These are phyloP conservation scores for Camelina sativa DNA, from an alignment of 345 rosid species.

Conservation along the genomic window DNA sequence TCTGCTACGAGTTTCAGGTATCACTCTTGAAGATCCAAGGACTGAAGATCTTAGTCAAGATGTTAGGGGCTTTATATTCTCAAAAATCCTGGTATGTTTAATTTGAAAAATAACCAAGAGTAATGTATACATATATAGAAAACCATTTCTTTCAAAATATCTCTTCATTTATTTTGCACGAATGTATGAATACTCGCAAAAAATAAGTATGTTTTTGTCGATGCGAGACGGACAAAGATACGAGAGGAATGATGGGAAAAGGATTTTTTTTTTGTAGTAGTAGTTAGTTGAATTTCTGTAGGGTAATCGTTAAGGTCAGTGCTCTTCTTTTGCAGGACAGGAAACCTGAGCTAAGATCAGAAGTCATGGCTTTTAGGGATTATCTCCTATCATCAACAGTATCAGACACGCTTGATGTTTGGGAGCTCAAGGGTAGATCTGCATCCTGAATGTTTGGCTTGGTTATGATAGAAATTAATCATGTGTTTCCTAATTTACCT, in stretches of 20 bases:
- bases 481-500: conserved; percentile 38
- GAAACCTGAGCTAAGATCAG: conserved; percentile 86
- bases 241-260: conserved; percentile 3
- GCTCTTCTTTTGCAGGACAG: conserved; percentile 65
- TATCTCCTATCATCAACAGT: conserved; percentile 82
- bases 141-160: conserved; percentile 16
- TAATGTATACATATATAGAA: not conserved
- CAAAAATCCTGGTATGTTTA: conserved; percentile 84
- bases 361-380: conserved; percentile 94
- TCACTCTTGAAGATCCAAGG: conserved; percentile 93
- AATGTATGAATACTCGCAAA: not conserved
- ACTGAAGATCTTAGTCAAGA: conserved; percentile 99
- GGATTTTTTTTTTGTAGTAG: not conserved
- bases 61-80: conserved; percentile 98
- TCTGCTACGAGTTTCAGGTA: conserved; percentile 69
- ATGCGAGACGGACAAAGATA: conserved; percentile 19
- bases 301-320: conserved; percentile 28
- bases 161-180: conserved; percentile 21
- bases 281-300: conserved; percentile 25
- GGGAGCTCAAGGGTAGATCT: conserved; percentile 91
- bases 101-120: conserved; percentile 6
- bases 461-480: not conserved
- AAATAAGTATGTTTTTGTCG: not conserved
- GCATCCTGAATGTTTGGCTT: conserved; percentile 31
- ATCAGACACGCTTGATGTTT: conserved; percentile 95